Evolutionary conservation across 768 basidiomycete species (phyloP), one percentile per base, ranked within the genome.

Genomic region (Kwoniella mangroviensis): DNA sequence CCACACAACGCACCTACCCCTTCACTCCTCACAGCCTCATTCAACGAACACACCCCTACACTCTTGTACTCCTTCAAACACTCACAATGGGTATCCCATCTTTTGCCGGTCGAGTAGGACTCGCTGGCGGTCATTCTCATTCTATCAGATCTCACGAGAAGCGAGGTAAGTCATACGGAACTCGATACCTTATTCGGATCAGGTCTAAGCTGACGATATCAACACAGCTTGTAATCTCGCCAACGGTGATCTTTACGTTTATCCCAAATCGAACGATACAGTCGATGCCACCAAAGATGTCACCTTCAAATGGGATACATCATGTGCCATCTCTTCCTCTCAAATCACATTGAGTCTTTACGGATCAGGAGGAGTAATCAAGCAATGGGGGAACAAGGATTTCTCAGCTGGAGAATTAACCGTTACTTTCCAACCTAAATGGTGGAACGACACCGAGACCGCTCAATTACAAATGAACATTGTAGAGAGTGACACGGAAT

Each of bases 271-370:
- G 3, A 63, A 75, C 43, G 43, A 70, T 40, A 69, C 63, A 28
- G 67, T 83, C 76, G 71, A 80, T 63, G 74, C 81, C 15, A 73
- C 79, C 65, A 60, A 79, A 51, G 75, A 75, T 10, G 51, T 83
- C 59, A 83, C 81, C 11, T 78, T 84, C 78, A 77, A 75, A 43
- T 84, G 84, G 84, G 76, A 84, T 74, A 75, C 77, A 11, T 68
- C 76, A 9, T 84, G 84, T 68, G 53, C 80, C 42, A 67, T 82
- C 56, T 57, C 73, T 34, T 61, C 79, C 17, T 55, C 73, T 11
- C 60, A 68, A 45, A 74, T 84, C 68, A 82, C 83, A 67, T 73
- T 84, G 21, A 83, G 82, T 73, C 75, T 84, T 13, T 83, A 83
- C 73, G 77, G 75, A 9, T 56, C 68, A 55, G 53, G 65, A 64